Percentiles rank a stretch among this genome's conserved stretches.
phyloP scores from a whole-genome alignment of 1,284 basidiomycete species.

The Athelia sp. region DNA sequence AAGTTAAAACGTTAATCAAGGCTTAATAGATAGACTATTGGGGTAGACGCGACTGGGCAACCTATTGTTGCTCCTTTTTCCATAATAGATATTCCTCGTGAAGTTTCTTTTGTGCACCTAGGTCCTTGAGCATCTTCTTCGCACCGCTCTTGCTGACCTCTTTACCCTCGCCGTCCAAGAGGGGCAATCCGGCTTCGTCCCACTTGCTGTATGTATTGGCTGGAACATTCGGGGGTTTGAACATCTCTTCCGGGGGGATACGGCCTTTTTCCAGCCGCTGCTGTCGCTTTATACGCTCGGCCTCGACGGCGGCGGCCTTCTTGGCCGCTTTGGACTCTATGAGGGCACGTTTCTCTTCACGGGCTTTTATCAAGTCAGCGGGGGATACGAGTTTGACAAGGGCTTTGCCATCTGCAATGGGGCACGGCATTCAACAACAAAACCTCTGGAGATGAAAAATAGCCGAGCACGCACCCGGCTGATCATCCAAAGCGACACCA shows the following conservation, averaged over 20 bases:
- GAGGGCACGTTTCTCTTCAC: slow-evolving; percentile 86
- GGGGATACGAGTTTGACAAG: slow-evolving; percentile 92
- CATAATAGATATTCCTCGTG: slow-evolving; percentile 74
- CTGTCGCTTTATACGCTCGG: slow-evolving; percentile 74
- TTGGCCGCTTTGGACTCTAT: slow-evolving; percentile 77
- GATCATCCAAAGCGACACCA: slow-evolving; percentile 95
- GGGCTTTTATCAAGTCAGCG: slow-evolving; percentile 74
- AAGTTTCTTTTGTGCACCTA: slow-evolving; percentile 70
- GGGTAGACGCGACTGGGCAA: background rate
- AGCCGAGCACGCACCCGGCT: slow-evolving; percentile 64
- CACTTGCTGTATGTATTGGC: slow-evolving; percentile 72
- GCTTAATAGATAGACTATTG: background rate
- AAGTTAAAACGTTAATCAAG: no score
- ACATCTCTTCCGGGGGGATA: slow-evolving; percentile 72
- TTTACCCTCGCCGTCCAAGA: slow-evolving; percentile 78
- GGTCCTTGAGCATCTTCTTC: slow-evolving; percentile 84
- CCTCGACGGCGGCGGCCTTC: slow-evolving; percentile 72
- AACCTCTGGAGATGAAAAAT: slow-evolving; percentile 7
- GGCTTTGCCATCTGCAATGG: slow-evolving; percentile 78
- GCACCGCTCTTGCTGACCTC: slow-evolving; percentile 79
- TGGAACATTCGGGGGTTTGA: slow-evolving; percentile 75
- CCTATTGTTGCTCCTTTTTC: slow-evolving; percentile 34
- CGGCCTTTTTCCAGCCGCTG: slow-evolving; percentile 86
- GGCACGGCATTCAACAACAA: slow-evolving; percentile 6
- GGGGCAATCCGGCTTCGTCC: slow-evolving; percentile 83